Conservation (phyloP, 306 rosid species). For the Quercus rubra region DNA sequence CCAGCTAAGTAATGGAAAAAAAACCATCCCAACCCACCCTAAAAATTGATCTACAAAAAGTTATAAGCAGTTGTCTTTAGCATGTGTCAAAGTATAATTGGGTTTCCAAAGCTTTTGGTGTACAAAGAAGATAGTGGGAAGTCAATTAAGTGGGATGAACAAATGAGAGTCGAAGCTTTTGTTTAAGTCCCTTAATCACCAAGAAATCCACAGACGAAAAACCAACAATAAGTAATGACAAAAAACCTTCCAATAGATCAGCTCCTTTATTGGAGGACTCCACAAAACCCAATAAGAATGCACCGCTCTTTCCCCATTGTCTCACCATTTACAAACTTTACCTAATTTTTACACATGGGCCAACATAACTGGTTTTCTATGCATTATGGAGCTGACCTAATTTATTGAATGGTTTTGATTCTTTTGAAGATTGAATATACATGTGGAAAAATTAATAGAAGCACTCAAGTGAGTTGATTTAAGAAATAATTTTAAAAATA, state of each 20-base stretch:
- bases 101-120: slow-evolving; percentile 32
- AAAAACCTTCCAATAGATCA: too few species aligned
- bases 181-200: slow-evolving; percentile 53
- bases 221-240: background rate
- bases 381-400: slow-evolving; percentile 12
- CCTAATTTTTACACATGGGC: too few species aligned
- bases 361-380: background rate
- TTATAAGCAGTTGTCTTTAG: slow-evolving; percentile 8
- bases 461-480: too few species aligned
- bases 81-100: slow-evolving; percentile 23
- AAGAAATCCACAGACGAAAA: slow-evolving; percentile 41
- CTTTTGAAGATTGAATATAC: too few species aligned
- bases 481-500: too few species aligned
- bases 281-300: too few species aligned
- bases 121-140: slow-evolving; percentile 32
- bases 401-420: background rate
- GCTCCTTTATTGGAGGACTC: too few species aligned
- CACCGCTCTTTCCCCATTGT: too few species aligned
- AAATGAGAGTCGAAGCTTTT: slow-evolving; percentile 18
- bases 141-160: slow-evolving; percentile 21
- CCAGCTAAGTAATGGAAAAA: background rate
- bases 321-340: too few species aligned
- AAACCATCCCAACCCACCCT: background rate
- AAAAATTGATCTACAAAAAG: slow-evolving; percentile 1
- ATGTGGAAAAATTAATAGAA: too few species aligned